These are phyloP conservation scores for Bryoglossum gracile DNA, from an alignment of 495 filamentous ascomycete genomes.

Conservation along the genomic window DNA sequence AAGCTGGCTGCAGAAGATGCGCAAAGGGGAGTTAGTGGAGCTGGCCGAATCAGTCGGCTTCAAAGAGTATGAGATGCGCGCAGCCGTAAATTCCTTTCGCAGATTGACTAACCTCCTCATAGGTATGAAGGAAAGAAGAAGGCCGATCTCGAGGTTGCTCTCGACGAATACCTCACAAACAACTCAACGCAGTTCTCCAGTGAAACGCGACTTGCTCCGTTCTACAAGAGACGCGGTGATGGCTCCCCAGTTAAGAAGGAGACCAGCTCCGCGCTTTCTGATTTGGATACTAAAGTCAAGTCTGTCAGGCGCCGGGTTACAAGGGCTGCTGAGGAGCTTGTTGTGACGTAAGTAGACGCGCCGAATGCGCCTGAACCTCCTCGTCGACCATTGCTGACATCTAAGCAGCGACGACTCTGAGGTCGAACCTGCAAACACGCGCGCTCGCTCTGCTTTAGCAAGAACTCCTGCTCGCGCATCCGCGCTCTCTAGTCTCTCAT, in stretches of 20 bases:
- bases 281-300: conserved; percentile 33
- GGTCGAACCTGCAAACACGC: conserved; percentile 23
- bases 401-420: conserved; percentile 33
- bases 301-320: conserved; percentile 35
- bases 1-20: conserved; percentile 75
- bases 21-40: conserved; percentile 73
- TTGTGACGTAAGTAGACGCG: conserved; percentile 17
- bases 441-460: conserved; percentile 37
- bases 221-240: conserved; percentile 55
- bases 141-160: conserved; percentile 65
- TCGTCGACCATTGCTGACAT: conserved; percentile 8
- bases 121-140: conserved; percentile 73
- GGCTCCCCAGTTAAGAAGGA: conserved; percentile 76
- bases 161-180: conserved; percentile 67
- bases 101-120: conserved; percentile 14
- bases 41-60: conserved; percentile 68
- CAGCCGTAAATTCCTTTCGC: background rate
- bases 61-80: conserved; percentile 50
- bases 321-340: conserved; percentile 41
- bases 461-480: conserved; percentile 54
- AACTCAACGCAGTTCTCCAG: conserved; percentile 53
- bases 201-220: conserved; percentile 61
- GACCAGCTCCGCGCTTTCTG: conserved; percentile 28
- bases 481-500: conserved; percentile 29
- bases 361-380: conserved; percentile 2